phyloP scores from a whole-genome alignment of 2,329 filamentous ascomycete species.

The Coniochaeta ligniaria region DNA sequence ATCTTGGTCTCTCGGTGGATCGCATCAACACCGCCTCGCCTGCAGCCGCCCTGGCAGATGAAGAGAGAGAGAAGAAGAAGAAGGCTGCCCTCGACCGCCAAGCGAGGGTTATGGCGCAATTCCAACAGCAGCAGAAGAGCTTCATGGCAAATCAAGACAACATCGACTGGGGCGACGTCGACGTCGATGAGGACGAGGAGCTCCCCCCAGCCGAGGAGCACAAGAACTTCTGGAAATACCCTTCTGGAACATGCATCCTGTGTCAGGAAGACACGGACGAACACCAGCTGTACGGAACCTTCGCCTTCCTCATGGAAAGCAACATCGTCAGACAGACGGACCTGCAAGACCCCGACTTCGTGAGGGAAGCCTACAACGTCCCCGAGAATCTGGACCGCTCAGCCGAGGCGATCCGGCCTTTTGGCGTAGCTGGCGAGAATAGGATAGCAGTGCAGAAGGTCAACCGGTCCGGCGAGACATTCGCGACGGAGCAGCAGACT shows the following conservation, averaged over 20 bases:
- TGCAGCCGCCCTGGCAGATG: slow-evolving; percentile 58
- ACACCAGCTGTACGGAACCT: slow-evolving; percentile 81
- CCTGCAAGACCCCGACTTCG: slow-evolving; percentile 71
- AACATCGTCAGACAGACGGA: slow-evolving; percentile 82
- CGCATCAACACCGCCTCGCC: slow-evolving; percentile 77
- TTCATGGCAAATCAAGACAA: slow-evolving; percentile 86
- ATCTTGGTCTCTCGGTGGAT: slow-evolving; percentile 63
- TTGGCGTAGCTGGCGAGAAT: slow-evolving; percentile 87
- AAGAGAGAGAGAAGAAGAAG: slow-evolving; percentile 79
- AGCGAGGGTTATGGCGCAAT: slow-evolving; percentile 93
- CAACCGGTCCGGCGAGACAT: slow-evolving; percentile 61
- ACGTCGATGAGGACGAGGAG: slow-evolving; percentile 64
- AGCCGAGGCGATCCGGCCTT: slow-evolving; percentile 76
- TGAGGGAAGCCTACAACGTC: slow-evolving; percentile 73
- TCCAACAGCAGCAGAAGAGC: slow-evolving; percentile 93
- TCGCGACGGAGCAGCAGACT: slow-evolving; percentile 68
- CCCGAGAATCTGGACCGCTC: slow-evolving; percentile 79
- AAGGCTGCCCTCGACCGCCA: slow-evolving; percentile 83
- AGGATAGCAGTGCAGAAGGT: slow-evolving; percentile 69
- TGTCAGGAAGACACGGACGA: slow-evolving; percentile 97
- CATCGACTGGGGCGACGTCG: slow-evolving; percentile 82
- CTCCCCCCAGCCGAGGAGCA: slow-evolving; percentile 52
- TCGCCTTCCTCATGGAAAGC: slow-evolving; percentile 82
- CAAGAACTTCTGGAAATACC: slow-evolving; percentile 81
- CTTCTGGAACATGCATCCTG: slow-evolving; percentile 85